Base-by-base conservation (phyloP, 345 rosid species). In the Lepidium sativum region DNA sequence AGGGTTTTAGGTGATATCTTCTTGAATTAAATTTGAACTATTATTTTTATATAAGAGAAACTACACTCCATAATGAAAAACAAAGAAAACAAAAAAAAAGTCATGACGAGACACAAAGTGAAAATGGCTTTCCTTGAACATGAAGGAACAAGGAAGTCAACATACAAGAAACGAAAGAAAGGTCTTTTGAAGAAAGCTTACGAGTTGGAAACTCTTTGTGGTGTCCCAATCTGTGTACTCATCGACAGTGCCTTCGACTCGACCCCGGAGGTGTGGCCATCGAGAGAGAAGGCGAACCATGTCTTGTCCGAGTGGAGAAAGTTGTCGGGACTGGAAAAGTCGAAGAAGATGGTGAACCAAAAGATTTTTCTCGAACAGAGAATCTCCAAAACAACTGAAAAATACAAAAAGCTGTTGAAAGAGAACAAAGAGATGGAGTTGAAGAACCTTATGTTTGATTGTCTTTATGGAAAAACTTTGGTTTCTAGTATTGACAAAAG, bases 61-160 rank as follows among this genome's bases (percentile, higher is more conserved):
- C 50, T 17, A 3, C 2, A n/a, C 18, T 40, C 51, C 50, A 5
- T 2, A 17, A 9, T 4, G 8, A 47, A 67, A 25, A 29, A 32
- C 12, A n/a, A 18, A 25, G 0, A 20, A 14, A 1, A 33, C 6
- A 25, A 13, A 35, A 6, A 70, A 14, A 50, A 20, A n/a, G n/a
- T 14, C 63, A 81, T 85, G 91, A 77, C 87, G 1, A 85, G 89
- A 69, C 70, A 66, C 68, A 87, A 80, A 68, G 86, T 85, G 75
- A 82, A 80, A 53, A 63, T 87, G 29, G 60, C 77, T 2, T 80
- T 43, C 54, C 83, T 87, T 4, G n/a, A 54, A 34, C 79, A 78
- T 16, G 87, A 85, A 16, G 31, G 81, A 1, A 58, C 80, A 21
- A 82, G 89, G 37, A 85, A 74, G 54, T 82, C 83, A 35, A 82